Conservation (phyloP, 176 grass and related monocot species). For the Oryza rufipogon region DNA sequence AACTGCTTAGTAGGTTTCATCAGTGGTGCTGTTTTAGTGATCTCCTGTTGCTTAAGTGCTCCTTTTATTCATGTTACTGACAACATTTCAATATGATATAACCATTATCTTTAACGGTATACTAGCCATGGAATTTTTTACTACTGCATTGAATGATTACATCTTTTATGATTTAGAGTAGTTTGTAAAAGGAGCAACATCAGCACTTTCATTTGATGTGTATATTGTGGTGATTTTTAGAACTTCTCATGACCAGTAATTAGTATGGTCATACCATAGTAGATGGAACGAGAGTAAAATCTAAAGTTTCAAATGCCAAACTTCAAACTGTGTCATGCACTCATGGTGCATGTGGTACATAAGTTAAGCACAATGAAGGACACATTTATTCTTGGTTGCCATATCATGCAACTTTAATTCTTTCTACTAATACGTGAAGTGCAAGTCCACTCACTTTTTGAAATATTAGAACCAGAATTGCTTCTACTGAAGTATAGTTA, state of each 20-base stretch:
- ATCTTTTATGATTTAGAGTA: not conserved
- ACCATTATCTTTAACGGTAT: not conserved
- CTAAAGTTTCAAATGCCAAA: not conserved
- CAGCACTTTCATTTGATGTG: not conserved
- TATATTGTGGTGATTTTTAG: not conserved
- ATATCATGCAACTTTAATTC: not conserved
- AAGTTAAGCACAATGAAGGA: not conserved
- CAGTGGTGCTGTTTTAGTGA: constrained; percentile 13
- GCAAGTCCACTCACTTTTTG: not conserved
- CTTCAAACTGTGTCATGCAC: not conserved
- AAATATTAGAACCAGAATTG: constrained; percentile 6
- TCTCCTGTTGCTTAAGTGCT: constrained; percentile 5
- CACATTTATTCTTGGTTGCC: not conserved
- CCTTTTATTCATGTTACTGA: constrained; percentile 18
- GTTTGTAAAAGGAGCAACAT: not conserved
- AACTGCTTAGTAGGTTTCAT: constrained; percentile 20
- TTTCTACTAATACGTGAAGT: not conserved
- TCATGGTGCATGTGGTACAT: not conserved
- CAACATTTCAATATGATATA: constrained; percentile 6
- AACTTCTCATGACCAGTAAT: not conserved
- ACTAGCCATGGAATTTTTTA: not conserved
- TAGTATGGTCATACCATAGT: not conserved
- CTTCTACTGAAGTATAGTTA: not conserved
- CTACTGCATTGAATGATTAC: not conserved
- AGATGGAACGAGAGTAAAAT: not conserved